A percentile compares a stretch with the other conserved stretches of the same genome.
These are phyloP conservation scores for Aspergillus sp. DNA, from an alignment of 2,329 filamentous ascomycete genomes.

Conservation along the genomic window DNA sequence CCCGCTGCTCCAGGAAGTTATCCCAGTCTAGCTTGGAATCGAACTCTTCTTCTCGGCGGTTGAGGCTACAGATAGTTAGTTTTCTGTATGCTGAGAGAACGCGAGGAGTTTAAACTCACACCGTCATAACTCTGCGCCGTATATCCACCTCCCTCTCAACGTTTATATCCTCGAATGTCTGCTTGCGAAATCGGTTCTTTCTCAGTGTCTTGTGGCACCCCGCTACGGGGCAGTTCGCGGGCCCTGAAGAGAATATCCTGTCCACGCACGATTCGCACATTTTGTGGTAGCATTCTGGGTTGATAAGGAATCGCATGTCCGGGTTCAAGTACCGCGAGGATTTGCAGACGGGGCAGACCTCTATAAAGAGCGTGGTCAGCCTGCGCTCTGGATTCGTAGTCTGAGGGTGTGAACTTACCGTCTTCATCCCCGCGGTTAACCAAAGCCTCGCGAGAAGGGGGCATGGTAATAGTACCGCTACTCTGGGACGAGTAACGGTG, in stretches of 20 bases:
- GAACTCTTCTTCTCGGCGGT: slow-evolving; percentile 88
- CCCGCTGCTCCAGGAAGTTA: slow-evolving; percentile 90
- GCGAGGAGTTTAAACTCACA: slow-evolving; percentile 37
- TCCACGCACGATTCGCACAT: slow-evolving; percentile 98
- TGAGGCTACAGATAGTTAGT: slow-evolving; percentile 62
- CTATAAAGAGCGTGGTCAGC: slow-evolving; percentile 39
- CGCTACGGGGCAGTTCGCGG: slow-evolving; percentile 87
- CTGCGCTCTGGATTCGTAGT: background rate
- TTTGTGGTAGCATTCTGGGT: slow-evolving; percentile 97
- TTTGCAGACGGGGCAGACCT: slow-evolving; percentile 97
- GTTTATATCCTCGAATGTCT: slow-evolving; percentile 84
- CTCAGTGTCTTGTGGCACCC: slow-evolving; percentile 85
- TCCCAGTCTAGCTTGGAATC: slow-evolving; percentile 81
- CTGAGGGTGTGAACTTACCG: slow-evolving; percentile 26
- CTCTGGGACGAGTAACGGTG: background rate
- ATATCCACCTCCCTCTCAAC: slow-evolving; percentile 96
- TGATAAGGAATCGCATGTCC: slow-evolving; percentile 92
- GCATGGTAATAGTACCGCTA: slow-evolving; percentile 25
- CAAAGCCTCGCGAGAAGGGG: slow-evolving; percentile 30
- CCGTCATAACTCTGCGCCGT: slow-evolving; percentile 68
- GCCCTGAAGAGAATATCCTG: slow-evolving; percentile 88
- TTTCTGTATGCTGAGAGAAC: background rate
- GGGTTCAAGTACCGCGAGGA: slow-evolving; percentile 93
- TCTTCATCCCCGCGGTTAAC: slow-evolving; percentile 43
- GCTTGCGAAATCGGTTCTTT: slow-evolving; percentile 77